These are phyloP conservation scores for Lepidium aucheri DNA, from an alignment of 345 rosid species.

Conservation along the genomic window DNA sequence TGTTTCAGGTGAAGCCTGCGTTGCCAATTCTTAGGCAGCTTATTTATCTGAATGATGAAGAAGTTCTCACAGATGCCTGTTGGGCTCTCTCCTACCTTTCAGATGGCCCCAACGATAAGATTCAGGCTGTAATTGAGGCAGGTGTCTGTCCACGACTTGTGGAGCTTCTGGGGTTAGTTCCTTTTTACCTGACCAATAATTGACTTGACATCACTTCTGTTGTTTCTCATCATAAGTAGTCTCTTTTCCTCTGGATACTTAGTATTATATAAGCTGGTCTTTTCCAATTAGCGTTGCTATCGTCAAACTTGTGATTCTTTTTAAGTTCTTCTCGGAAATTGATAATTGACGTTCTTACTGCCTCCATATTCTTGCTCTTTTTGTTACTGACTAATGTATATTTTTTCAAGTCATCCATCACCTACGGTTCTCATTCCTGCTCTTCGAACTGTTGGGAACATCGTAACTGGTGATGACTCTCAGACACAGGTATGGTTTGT, in stretches of 20 bases:
- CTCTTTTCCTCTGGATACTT: background rate
- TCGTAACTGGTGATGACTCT: slow-evolving; percentile 79
- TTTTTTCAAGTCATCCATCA: slow-evolving; percentile 58
- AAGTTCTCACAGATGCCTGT: slow-evolving; percentile 85
- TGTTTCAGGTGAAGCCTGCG: slow-evolving; percentile 69
- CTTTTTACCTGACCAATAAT: background rate
- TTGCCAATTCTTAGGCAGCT: slow-evolving; percentile 67
- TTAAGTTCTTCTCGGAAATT: background rate
- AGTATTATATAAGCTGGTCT: background rate
- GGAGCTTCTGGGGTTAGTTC: slow-evolving; percentile 66
- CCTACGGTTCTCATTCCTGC: slow-evolving; percentile 83
- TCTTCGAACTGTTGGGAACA: slow-evolving; percentile 72
- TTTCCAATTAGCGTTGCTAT: slow-evolving; percentile 1
- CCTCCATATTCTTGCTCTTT: background rate
- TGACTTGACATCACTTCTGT: slow-evolving; percentile 5
- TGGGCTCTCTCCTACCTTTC: slow-evolving; percentile 56
- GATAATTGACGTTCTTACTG: slow-evolving; percentile 2
- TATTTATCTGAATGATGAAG: slow-evolving; percentile 65
- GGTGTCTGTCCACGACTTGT: slow-evolving; percentile 79
- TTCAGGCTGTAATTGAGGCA: slow-evolving; percentile 74
- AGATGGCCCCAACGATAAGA: slow-evolving; percentile 89
- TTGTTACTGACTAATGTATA: slow-evolving; percentile 15
- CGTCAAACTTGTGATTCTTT: background rate
- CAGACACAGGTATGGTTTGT: slow-evolving; percentile 64
- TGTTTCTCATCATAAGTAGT: background rate